phyloP scores from a whole-genome alignment of 148 eudicot genomes.

The Chenopodium formosanum region DNA sequence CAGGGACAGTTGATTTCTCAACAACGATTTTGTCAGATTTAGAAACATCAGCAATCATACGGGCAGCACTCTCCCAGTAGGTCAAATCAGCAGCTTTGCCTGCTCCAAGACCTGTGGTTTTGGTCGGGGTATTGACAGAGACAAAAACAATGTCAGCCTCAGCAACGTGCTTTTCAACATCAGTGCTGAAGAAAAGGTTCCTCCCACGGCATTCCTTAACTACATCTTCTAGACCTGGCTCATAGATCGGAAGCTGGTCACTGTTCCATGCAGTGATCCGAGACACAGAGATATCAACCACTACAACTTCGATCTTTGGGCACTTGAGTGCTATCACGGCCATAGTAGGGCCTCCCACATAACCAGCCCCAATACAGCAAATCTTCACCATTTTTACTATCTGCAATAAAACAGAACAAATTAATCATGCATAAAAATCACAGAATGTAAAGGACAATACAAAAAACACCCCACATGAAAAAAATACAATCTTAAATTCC shows the following conservation, averaged over 20 bases:
- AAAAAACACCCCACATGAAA: background rate
- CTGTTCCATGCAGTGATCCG: constrained; percentile 69
- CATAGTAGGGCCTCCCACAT: constrained; percentile 86
- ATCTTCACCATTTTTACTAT: constrained; percentile 67
- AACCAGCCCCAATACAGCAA: constrained; percentile 87
- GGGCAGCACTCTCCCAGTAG: constrained; percentile 82
- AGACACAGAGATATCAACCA: constrained; percentile 69
- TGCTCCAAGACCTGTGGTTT: constrained; percentile 59
- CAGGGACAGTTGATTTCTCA: constrained; percentile 80
- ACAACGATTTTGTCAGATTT: constrained; percentile 75
- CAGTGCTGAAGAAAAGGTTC: constrained; percentile 80
- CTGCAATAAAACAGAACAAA: constrained; percentile 2
- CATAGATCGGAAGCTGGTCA: constrained; percentile 59
- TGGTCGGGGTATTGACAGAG: constrained; percentile 60
- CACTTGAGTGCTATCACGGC: constrained; percentile 80
- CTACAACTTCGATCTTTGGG: constrained; percentile 62
- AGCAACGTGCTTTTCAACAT: constrained; percentile 66
- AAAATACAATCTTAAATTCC: background rate
- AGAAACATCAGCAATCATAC: constrained; percentile 84
- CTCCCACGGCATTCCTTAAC: constrained; percentile 75
- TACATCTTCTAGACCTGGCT: constrained; percentile 65
- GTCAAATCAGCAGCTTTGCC: constrained; percentile 68
- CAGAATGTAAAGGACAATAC: background rate
- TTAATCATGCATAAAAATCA: background rate
- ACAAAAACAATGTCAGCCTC: constrained; percentile 78